Conservation (phyloP, 306 rosid species). For the Styphnolobium japonicum region DNA sequence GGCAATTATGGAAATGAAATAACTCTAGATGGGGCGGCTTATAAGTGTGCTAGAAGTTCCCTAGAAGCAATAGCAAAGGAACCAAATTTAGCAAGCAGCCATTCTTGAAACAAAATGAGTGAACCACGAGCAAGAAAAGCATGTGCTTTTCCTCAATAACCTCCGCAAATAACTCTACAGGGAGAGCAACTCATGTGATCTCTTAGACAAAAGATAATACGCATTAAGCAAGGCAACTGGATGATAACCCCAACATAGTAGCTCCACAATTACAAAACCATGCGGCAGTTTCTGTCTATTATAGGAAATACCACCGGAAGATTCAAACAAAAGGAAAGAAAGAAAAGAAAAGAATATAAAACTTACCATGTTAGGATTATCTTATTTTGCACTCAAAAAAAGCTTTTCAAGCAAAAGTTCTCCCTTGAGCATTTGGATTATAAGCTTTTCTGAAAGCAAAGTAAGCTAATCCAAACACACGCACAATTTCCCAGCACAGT, state of each 20-base stretch:
- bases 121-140: slow-evolving; percentile 37
- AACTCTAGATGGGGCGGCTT: neutral
- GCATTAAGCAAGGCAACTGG: neutral
- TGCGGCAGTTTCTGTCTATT: neutral
- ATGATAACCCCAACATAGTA: neutral
- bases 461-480: neutral
- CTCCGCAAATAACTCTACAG: slow-evolving; percentile 23
- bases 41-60: neutral
- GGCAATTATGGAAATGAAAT: neutral
- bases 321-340: neutral
- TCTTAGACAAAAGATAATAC: slow-evolving; percentile 28
- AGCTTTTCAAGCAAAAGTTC: neutral
- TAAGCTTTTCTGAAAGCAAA: neutral
- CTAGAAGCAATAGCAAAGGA: slow-evolving; percentile 7
- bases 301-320: neutral
- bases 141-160: slow-evolving; percentile 39
- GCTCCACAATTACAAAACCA: neutral
- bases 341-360: neutral
- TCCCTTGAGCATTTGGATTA: neutral
- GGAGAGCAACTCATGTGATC: slow-evolving; percentile 37
- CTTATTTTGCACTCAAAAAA: neutral
- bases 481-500: slow-evolving; percentile 3
- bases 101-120: slow-evolving; percentile 8
- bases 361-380: neutral
- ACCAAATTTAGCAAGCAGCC: slow-evolving; percentile 22